Evolutionary conservation across 129 eudicot genomes (phyloP).

Genomic region (Lactuca sativa): DNA sequence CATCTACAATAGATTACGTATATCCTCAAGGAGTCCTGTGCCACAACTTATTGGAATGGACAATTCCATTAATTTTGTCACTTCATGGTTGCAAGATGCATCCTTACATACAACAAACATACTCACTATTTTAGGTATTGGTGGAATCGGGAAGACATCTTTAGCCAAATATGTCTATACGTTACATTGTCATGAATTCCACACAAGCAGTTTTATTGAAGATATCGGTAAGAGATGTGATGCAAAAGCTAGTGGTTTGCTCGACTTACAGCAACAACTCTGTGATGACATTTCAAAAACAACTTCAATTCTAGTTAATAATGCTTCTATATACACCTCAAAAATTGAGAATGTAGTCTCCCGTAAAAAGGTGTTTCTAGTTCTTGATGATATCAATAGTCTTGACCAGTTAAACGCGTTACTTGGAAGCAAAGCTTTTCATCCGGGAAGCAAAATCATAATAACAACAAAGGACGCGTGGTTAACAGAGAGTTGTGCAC

Average conservation of each 20-base stretch:
- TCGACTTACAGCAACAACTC: slow-evolving; percentile 25
- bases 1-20: slow-evolving; percentile 8
- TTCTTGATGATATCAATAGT: too few species aligned
- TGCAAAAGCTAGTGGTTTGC: not conserved
- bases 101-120: slow-evolving; percentile 2
- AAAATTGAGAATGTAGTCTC: slow-evolving; percentile 12
- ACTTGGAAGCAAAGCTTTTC: too few species aligned
- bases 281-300: slow-evolving; percentile 20
- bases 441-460: too few species aligned
- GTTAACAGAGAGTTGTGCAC: not conserved
- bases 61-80: not conserved
- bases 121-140: slow-evolving; percentile 10
- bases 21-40: not conserved
- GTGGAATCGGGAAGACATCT: too few species aligned
- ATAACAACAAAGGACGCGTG: too few species aligned
- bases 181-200: too few species aligned
- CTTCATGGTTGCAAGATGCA: slow-evolving; percentile 22
- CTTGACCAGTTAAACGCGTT: too few species aligned
- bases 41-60: slow-evolving; percentile 18
- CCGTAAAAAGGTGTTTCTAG: not conserved
- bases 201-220: not conserved
- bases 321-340: slow-evolving; percentile 3
- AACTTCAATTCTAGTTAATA: not conserved
- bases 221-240: too few species aligned
- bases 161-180: too few species aligned